Base-by-base conservation (phyloP, 2,329 filamentous ascomycete genomes). In the Diaporthe eres region DNA sequence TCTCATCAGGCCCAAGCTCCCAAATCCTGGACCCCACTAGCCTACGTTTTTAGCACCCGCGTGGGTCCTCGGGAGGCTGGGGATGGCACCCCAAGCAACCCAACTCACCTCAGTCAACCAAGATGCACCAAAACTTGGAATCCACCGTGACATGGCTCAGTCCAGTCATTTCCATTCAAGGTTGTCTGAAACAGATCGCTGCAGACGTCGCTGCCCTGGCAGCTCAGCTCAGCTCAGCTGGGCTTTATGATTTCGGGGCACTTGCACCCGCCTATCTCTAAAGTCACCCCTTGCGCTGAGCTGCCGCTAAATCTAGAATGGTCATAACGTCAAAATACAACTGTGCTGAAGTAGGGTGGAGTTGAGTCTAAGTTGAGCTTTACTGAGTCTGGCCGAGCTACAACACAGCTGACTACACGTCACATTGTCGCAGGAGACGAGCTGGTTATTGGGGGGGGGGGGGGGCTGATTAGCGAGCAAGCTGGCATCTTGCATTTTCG, bases 11-110 rank as follows among this genome's bases (percentile, higher is more conserved):
- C 65, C 65, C 65, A 70, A 70, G 65, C 65, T 70, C 65, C 65
- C 31, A 39, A 17, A 70, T 70, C 65, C 65, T 55, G 42, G 65
- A 39, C 65, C 47, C 65, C 65, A 55, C 65, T 70, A 42, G 65
- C 65, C 65, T 39, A 55, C 49, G 65, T 55, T 70, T 70, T 55
- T 70, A 70, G 65, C 65, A 70, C 65, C 65, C 65, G 65, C 34
- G 49, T 55, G 65, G 49, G 65, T 22, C 65, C 22, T 2, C 49
- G 47, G 65, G 65, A 70, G 65, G 65, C 65, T 70, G 65, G 65
- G 65, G 34, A 70, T 70, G 65, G 13, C 65, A 70, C 65, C 47
- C 34, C 34, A 68, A 34, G 19, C 5, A 34, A 55, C 22, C 47
- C 63, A 39, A 53, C 28, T 25, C n/a, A 34, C n/a, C 65, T 39